Base-by-base conservation (phyloP, 169 alveolate species). In the Plasmodium yoelii region DNA sequence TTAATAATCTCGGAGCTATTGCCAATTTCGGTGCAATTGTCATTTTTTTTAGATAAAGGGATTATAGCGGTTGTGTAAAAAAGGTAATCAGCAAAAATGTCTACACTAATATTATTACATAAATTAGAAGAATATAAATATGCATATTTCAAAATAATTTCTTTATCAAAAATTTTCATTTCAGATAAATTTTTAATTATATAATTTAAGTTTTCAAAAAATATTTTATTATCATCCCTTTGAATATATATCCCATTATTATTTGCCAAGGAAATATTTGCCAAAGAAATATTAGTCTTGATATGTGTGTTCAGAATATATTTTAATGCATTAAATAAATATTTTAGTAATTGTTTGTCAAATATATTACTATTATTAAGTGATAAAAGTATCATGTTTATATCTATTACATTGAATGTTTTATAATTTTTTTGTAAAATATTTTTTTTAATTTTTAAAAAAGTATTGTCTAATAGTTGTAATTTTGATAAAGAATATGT, bases 121-220 rank as follows among this genome's bases (percentile, higher is more conserved):
- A 64, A 34, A 60, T 67, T 82, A 28, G 9, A 18, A 46, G 90
- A 51, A 70, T 34, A 82, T 1, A 39, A 67, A 18, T 67, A 46
- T 12, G 57, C 84, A 55, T 82, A 82, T 10, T 82, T 67, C 18
- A 82, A 59, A 19, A 82, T 15, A 15, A 67, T 67, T 24, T 24
- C 46, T 67, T 67, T 70, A 26, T 82, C 90, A 56, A 65, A 67
- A 39, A 82, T 12, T 82, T 82, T 82, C 90, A 82, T 82, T 18
- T 82, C 90, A 2, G 90, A 24, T 15, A 82, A 60, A 39, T 82
- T 82, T 49, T 82, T 82, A 28, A 67, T 67, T 34, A 82, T 46
- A 24, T 39, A 68, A 59, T 67, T 68, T 12, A 82, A 55, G 47
- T 82, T 82, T 28, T 22, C 61, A 53, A 46, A 73, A 26, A 59